phyloP scores from a whole-genome alignment of 2,329 filamentous ascomycete genomes.

The Monilinia fructigena region DNA sequence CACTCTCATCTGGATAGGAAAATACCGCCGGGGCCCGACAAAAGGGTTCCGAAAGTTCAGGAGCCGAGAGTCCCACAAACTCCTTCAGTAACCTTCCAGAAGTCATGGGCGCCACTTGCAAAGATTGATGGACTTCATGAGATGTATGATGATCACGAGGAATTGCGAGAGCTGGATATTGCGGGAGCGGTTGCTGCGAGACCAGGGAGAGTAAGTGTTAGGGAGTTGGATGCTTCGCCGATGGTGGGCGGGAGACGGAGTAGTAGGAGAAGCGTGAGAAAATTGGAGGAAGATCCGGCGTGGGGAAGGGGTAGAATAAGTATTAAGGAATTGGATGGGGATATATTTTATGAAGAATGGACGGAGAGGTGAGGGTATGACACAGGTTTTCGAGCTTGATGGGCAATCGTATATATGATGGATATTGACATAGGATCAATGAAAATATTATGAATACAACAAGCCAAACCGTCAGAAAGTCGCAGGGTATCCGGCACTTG shows the following conservation, averaged over 20 bases:
- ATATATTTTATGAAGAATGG: slow-evolving; percentile 5
- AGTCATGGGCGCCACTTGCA: background rate
- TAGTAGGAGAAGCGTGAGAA: background rate
- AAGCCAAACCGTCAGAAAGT: background rate
- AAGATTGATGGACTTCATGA: background rate
- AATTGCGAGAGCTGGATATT: background rate
- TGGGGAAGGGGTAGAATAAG: background rate
- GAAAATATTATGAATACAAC: background rate
- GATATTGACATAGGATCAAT: background rate
- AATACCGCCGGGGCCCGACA: background rate
- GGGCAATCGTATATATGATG: slow-evolving; percentile 9
- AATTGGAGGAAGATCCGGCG: background rate
- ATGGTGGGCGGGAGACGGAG: background rate
- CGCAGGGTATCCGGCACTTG: background rate
- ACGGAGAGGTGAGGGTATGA: background rate
- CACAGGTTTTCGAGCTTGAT: background rate
- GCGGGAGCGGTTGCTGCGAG: background rate
- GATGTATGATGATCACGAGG: background rate
- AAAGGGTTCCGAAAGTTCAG: background rate
- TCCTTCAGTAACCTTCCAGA: slow-evolving; percentile 2
- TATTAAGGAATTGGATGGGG: background rate
- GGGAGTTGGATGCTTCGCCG: slow-evolving; percentile 1
- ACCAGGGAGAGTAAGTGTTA: background rate
- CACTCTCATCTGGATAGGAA: background rate
- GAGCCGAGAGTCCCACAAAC: background rate